Conservation (phyloP, 306 rosid genomes). For the Sophora flavescens region DNA sequence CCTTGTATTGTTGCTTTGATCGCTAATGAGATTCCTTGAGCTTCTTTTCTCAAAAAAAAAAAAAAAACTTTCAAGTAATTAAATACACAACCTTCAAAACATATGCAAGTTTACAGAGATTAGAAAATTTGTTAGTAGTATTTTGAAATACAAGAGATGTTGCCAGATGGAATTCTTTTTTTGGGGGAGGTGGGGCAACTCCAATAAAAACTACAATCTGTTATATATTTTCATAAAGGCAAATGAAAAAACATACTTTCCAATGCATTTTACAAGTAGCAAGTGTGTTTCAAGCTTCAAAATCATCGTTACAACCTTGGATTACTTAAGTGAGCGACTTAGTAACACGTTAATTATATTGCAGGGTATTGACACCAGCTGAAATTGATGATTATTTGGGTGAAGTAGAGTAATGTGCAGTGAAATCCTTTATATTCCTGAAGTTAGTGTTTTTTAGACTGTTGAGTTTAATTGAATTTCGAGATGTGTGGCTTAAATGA, state of each 20-base stretch:
- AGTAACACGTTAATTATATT: constrained; percentile 39
- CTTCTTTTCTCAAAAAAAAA: too few species aligned
- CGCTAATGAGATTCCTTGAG: too few species aligned
- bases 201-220: neutral
- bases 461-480: too few species aligned
- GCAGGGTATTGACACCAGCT: constrained; percentile 96
- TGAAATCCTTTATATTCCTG: too few species aligned
- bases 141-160: neutral
- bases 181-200: neutral
- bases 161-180: too few species aligned
- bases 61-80: too few species aligned
- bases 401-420: constrained; percentile 79
- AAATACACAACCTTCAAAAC: too few species aligned
- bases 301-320: constrained; percentile 6
- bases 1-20: too few species aligned
- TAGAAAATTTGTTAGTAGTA: neutral
- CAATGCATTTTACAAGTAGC: neutral
- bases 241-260: neutral
- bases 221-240: neutral
- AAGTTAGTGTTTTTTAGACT: too few species aligned
- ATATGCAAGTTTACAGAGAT: too few species aligned
- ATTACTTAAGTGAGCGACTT: neutral
- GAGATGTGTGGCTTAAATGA: neutral
- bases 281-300: neutral
- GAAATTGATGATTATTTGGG: constrained; percentile 95